phyloP scores from a whole-genome alignment of 2,329 filamentous ascomycete species.

The Pseudodiploospora longispora region DNA sequence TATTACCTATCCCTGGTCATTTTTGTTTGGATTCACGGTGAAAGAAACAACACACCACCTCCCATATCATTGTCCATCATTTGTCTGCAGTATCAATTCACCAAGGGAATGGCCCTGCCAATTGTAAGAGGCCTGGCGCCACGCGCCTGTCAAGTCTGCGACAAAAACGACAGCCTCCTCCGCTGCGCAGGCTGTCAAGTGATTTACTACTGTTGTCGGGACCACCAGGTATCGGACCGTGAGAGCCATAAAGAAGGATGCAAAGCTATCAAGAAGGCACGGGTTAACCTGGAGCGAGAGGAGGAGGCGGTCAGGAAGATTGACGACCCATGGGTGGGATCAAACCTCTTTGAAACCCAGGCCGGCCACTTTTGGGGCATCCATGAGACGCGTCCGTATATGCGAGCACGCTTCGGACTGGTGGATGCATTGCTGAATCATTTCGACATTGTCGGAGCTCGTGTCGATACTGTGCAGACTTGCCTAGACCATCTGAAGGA shows the following conservation, averaged over 20 bases:
- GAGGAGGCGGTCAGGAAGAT: constrained; percentile 28
- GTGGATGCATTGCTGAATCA: constrained; percentile 21
- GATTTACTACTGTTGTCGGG: constrained; percentile 35
- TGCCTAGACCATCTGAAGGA: constrained; percentile 32
- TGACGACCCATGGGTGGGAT: constrained; percentile 16
- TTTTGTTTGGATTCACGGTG: too few species aligned
- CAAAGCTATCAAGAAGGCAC: constrained; percentile 24
- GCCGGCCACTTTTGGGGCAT: constrained; percentile 36
- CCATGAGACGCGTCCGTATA: constrained; percentile 34
- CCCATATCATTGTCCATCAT: too few species aligned
- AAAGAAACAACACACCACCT: too few species aligned
- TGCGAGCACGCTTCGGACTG: constrained; percentile 25
- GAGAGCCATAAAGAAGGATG: constrained; percentile 32
- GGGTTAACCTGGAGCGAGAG: constrained; percentile 21
- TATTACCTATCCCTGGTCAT: too few species aligned
- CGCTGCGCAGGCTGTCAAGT: constrained; percentile 35
- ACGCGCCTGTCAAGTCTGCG: too few species aligned
- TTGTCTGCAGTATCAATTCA: too few species aligned
- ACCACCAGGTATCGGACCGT: constrained; percentile 33
- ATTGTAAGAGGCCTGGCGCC: too few species aligned
- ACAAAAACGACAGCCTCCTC: constrained; percentile 3
- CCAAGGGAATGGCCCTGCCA: too few species aligned
- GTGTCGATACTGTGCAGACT: constrained; percentile 18
- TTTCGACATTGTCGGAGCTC: constrained; percentile 21
- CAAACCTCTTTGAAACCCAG: constrained; percentile 28